Percentiles rank a stretch among this genome's conserved stretches.
Evolutionary conservation across 768 basidiomycete genomes (phyloP).

Genomic region (Mrakia gelida): DNA sequence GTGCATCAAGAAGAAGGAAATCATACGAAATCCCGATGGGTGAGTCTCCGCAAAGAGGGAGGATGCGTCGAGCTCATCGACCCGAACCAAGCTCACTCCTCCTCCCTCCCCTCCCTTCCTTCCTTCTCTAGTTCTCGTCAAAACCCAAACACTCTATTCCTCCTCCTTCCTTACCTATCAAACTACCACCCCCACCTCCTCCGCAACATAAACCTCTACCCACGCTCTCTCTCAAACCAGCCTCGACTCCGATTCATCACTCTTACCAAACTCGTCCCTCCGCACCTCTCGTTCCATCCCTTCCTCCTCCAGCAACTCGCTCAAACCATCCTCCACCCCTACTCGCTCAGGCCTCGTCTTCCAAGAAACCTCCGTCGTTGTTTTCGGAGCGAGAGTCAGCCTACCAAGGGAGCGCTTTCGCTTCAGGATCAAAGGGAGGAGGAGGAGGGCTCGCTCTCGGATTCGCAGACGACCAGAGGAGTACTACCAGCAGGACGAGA

Average conservation of each 20-base stretch:
- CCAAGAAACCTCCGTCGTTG: background rate
- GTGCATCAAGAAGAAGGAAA: background rate
- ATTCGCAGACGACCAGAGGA: background rate
- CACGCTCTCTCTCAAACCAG: background rate
- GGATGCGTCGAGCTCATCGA: background rate
- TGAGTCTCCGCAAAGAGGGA: background rate
- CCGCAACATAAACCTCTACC: background rate
- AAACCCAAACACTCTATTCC: background rate
- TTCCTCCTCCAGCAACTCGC: background rate
- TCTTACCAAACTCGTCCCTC: background rate
- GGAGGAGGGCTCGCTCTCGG: background rate
- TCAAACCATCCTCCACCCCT: background rate
- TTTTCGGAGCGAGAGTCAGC: background rate
- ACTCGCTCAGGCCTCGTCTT: background rate
- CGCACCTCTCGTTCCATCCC: background rate
- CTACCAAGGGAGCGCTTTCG: background rate
- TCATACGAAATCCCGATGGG: constrained; percentile 15
- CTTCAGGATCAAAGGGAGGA: constrained; percentile 7
- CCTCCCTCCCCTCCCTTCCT: background rate
- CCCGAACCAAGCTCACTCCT: background rate
- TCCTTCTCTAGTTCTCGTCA: background rate
- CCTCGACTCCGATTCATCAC: background rate
- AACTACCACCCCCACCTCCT: background rate
- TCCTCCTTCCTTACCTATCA: background rate
- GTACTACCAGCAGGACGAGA: background rate